Base-by-base conservation (phyloP, 495 filamentous ascomycete genomes). In the Penicillium bovifimosum region DNA sequence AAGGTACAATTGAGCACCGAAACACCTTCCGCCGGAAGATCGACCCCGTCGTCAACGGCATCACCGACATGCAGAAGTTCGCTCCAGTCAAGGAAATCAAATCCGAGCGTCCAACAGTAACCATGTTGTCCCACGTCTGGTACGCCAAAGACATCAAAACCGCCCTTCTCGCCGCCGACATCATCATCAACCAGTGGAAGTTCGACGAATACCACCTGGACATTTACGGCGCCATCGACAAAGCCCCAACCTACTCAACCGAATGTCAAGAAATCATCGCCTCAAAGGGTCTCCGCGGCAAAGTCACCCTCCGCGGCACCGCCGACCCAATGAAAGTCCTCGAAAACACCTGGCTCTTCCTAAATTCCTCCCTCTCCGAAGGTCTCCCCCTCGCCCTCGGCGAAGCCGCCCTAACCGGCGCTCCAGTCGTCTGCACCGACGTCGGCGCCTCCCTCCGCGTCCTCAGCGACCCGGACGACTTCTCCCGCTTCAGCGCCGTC, bases 41-140 rank as follows among this genome's bases (percentile, higher is more conserved):
- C 11, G 83, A 86, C 55, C 82, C 83, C 2, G 81, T 86, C 14
- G 82, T 86, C 56, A 86, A 86, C 54, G 83, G 83, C 28, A 85
- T 86, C 62, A 78, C 74, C 31, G 77, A 86, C 54, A 84, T 84
- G 81, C 71, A 81, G 46, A 80, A 76, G 53, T 86, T 85, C 58
- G 55, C 78, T 5, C 83, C 83, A 0, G 77, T 84, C 20, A 71
- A 80, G 48, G 70, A 79, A 20, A 80, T 85, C 63, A 77, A 77
- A 43, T 75, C 80, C 5, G 62, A 74, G 36, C 72, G 64, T 16
- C 81, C 82, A 2, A 86, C 83, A 0, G 83, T 85, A 2, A 81
- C 79, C 29, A 86, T 86, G 83, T 55, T 86, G 41, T 82, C 79
- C 13, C 80, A 85, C 53, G 77, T 85, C 26, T 80, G 78, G 78